Conservation (phyloP, 164 flowering plant genomes). For the Macadamia integrifolia region DNA sequence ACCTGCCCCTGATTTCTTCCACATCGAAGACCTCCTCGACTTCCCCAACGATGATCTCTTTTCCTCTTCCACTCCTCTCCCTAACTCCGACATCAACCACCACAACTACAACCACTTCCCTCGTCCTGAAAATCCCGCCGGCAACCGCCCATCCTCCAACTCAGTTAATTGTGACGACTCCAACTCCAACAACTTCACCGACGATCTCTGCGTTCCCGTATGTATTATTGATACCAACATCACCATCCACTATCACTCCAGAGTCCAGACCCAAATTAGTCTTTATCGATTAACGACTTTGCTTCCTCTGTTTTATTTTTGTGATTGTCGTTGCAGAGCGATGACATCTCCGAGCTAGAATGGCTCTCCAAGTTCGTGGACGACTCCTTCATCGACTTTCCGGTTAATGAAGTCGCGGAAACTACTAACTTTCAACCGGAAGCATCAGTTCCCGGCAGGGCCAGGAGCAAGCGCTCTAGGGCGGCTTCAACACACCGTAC, state of each 20-base stretch:
- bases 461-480: constrained; percentile 39
- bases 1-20: constrained; percentile 27
- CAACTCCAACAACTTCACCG: constrained; percentile 26
- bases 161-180: background rate
- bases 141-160: constrained; percentile 7
- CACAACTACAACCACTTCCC: background rate
- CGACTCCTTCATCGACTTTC: constrained; percentile 43
- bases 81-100: constrained; percentile 3
- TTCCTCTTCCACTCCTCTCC: constrained; percentile 16
- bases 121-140: background rate
- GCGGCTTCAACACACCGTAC: constrained; percentile 6
- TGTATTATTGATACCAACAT: background rate
- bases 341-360: constrained; percentile 55
- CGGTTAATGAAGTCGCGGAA: constrained; percentile 19
- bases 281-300: background rate
- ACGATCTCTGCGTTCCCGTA: constrained; percentile 46
- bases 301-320: background rate
- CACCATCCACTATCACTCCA: no score
- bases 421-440: constrained; percentile 14
- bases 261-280: background rate
- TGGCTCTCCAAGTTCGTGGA: constrained; percentile 65
- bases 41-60: constrained; percentile 16
- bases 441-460: constrained; percentile 25
- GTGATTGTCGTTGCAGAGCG: constrained; percentile 26
- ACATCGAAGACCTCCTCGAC: constrained; percentile 49